These are phyloP conservation scores for Podaxis sp. DNA, from an alignment of 768 basidiomycete species.

Conservation along the genomic window DNA sequence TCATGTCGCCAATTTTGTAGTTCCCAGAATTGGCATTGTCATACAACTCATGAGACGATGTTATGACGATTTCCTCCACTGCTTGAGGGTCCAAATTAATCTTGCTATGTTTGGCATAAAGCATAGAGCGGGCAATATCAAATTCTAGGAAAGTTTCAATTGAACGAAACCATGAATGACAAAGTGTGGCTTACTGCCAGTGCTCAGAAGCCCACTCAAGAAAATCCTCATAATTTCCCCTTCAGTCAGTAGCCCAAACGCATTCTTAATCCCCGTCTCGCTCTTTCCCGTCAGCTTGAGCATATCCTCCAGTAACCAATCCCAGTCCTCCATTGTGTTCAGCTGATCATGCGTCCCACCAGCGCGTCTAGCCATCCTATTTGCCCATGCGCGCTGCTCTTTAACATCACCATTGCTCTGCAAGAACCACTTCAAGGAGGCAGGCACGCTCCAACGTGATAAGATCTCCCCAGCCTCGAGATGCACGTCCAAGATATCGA, in stretches of 20 bases:
- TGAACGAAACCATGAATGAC: slow-evolving; percentile 9
- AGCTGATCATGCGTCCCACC: slow-evolving; percentile 51
- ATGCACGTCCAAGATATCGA: slow-evolving; percentile 93
- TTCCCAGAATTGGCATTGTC: slow-evolving; percentile 93
- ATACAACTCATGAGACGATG: slow-evolving; percentile 85
- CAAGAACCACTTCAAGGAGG: slow-evolving; percentile 87
- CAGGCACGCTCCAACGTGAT: slow-evolving; percentile 80
- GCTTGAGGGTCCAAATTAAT: slow-evolving; percentile 42
- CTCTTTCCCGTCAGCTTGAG: slow-evolving; percentile 65
- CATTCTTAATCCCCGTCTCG: slow-evolving; percentile 62
- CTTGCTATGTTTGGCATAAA: slow-evolving; percentile 43
- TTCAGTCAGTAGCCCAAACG: slow-evolving; percentile 70
- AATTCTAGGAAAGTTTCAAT: slow-evolving; percentile 42
- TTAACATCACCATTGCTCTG: slow-evolving; percentile 60
- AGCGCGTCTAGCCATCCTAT: slow-evolving; percentile 72
- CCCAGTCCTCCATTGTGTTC: slow-evolving; percentile 73
- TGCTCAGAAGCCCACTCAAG: slow-evolving; percentile 79
- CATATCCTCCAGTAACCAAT: slow-evolving; percentile 88
- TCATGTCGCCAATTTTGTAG: slow-evolving; percentile 92
- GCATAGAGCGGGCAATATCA: slow-evolving; percentile 58
- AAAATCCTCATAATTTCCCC: slow-evolving; percentile 81
- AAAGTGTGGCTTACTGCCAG: slow-evolving; percentile 66
- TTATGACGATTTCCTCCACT: slow-evolving; percentile 76
- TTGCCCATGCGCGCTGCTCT: slow-evolving; percentile 84
- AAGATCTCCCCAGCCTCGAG: slow-evolving; percentile 92